A percentile compares a stretch with the other conserved stretches of the same genome.
phyloP scores from a whole-genome alignment of 202 grass and related monocot genomes.

The Saccharum hybrid region DNA sequence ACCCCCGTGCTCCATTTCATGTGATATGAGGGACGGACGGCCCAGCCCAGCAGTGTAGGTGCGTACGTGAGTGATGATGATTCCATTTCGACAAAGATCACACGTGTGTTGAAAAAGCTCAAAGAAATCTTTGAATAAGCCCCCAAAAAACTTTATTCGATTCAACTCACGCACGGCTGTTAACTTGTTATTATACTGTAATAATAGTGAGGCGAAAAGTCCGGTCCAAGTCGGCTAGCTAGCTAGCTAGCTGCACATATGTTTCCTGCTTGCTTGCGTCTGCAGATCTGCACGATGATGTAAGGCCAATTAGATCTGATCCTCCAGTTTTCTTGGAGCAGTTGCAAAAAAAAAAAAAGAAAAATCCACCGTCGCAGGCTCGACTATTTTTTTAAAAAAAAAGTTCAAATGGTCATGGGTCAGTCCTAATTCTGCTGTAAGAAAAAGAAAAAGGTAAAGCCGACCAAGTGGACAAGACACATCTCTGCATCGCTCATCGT shows the following conservation, averaged over 20 bases:
- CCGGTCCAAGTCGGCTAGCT: constrained; percentile 5
- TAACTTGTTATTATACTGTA: background rate
- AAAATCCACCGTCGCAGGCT: background rate
- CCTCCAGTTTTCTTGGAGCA: background rate
- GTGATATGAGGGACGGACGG: background rate
- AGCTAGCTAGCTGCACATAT: background rate
- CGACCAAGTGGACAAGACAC: background rate
- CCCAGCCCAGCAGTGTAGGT: background rate
- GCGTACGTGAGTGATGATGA: background rate
- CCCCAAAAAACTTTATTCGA: background rate
- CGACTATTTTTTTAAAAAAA: background rate
- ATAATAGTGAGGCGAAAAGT: background rate
- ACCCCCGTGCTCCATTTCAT: background rate
- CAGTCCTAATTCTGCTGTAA: background rate
- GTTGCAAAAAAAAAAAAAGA: background rate
- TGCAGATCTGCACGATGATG: background rate
- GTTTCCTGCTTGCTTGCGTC: background rate
- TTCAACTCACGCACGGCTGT: background rate
- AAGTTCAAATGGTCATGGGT: background rate
- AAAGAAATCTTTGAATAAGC: background rate
- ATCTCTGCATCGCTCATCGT: background rate
- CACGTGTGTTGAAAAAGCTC: background rate
- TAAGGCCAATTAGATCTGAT: background rate
- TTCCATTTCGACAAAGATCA: constrained; percentile 4
- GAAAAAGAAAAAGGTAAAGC: background rate